Base-by-base conservation (phyloP, 2,329 filamentous ascomycete genomes). In the Daldinia eschscholtzii region DNA sequence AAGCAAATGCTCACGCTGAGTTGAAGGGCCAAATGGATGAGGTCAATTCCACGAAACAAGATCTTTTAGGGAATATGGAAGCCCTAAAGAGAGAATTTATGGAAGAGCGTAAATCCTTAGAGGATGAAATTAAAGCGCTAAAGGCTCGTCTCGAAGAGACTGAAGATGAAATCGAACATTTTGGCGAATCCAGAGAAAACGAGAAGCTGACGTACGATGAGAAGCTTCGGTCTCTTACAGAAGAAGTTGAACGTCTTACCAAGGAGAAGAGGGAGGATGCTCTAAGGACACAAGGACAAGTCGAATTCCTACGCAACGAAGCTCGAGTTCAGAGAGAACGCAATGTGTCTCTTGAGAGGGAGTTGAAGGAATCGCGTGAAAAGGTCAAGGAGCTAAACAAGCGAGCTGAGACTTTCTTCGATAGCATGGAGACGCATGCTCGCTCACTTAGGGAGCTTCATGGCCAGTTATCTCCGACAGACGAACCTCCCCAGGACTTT, bases 41-140 rank as follows among this genome's bases (percentile, higher is more conserved):
- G 79, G 93, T 89, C 5, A 93, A 96, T 74, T 94, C 93, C 2
- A 98, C 92, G 0, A 99, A 99, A 80, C 92, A 92, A 74, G 96
- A 98, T 79, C 88, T 99, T 9, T 89, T 99, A 81, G 91, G 93
- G 72, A 99, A 99, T 76, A 93, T 99, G 83, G 94, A 98, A 77
- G 91, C 94, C 12, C 88, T 97, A 72, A 93, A 98, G 80, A 89
- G 89, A 28, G 96, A 98, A 76, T 98, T 97, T 73, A 85, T 92
- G 39, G 89, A 91, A 57, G 95, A 98, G 79, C 89, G 96, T 42
- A 93, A 92, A 75, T 92, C 90, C 9, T 84, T 98, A 0, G 93
- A 97, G 73, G 85, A 88, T 15, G 94, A 98, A 77, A 90, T 96
- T 64, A 91, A 90, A 73, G 87, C 88, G 13, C 86, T 94, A 64